These are phyloP conservation scores for Pseudocercospora eumusae DNA, from an alignment of 2,329 filamentous ascomycete genomes.

Conservation along the genomic window DNA sequence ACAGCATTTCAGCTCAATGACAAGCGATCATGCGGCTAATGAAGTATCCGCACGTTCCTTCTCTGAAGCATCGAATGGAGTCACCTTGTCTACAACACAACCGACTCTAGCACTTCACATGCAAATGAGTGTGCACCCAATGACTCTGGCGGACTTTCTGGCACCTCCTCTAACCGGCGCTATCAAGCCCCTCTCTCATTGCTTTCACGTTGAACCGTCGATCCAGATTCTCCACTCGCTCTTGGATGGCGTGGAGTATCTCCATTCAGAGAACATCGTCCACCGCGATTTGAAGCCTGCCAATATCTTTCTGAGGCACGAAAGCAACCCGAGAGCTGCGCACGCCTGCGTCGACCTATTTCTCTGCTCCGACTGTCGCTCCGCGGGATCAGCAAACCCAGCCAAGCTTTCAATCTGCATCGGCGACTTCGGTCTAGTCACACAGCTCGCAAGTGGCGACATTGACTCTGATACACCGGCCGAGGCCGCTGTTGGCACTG, in stretches of 20 bases:
- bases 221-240: slow-evolving; percentile 61
- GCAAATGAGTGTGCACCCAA: slow-evolving; percentile 67
- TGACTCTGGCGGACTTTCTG: slow-evolving; percentile 63
- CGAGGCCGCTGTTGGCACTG: slow-evolving; percentile 56
- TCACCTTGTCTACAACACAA: slow-evolving; percentile 16
- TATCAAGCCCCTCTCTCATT: slow-evolving; percentile 51
- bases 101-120: slow-evolving; percentile 59
- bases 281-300: slow-evolving; percentile 69
- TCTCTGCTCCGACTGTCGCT: slow-evolving; percentile 50
- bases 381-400: slow-evolving; percentile 22
- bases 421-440: slow-evolving; percentile 68
- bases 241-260: slow-evolving; percentile 64
- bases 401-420: slow-evolving; percentile 54
- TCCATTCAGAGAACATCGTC: slow-evolving; percentile 62
- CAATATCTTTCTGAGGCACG: slow-evolving; percentile 65
- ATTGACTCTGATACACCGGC: slow-evolving; percentile 10
- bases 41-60: slow-evolving; percentile 19
- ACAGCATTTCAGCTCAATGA: not conserved
- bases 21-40: not conserved
- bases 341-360: slow-evolving; percentile 50
- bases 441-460: slow-evolving; percentile 50
- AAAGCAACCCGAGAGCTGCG: slow-evolving; percentile 33
- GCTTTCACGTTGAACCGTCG: slow-evolving; percentile 62
- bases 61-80: slow-evolving; percentile 17
- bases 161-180: slow-evolving; percentile 38